These are phyloP conservation scores for Fusarium sp. DNA, from an alignment of 2,329 filamentous ascomycete species.

Conservation along the genomic window DNA sequence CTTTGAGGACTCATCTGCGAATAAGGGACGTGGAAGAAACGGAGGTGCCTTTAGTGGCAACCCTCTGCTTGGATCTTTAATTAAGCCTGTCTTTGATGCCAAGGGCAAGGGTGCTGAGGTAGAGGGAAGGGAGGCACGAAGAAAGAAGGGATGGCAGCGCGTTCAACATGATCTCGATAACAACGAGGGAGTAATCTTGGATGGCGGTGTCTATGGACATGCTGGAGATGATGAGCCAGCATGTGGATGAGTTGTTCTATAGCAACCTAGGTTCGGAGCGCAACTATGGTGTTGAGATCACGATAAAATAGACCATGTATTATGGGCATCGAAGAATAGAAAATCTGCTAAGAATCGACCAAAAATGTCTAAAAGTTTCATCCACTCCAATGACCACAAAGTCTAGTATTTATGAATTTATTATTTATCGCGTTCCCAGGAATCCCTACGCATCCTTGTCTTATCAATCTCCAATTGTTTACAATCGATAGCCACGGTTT, in stretches of 20 bases:
- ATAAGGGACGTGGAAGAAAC: conserved; percentile 48
- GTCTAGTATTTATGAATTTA: no score
- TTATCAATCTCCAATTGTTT: conserved; percentile 5
- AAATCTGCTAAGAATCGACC: neutral
- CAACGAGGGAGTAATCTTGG: conserved; percentile 69
- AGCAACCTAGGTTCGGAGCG: neutral
- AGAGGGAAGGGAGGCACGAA: conserved; percentile 57
- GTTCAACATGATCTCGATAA: conserved; percentile 71
- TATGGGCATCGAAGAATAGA: neutral
- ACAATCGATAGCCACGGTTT: conserved; percentile 6
- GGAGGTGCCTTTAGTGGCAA: conserved; percentile 76
- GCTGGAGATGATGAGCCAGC: conserved; percentile 54
- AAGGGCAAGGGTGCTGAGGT: conserved; percentile 63
- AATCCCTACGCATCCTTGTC: neutral
- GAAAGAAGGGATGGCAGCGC: conserved; percentile 64
- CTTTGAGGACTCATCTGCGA: conserved; percentile 52
- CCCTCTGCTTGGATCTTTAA: conserved; percentile 72
- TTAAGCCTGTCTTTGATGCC: conserved; percentile 70
- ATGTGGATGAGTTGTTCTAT: conserved; percentile 47
- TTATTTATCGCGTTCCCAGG: neutral
- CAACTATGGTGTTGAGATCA: neutral
- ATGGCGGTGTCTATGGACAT: conserved; percentile 65
- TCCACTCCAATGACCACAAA: neutral
- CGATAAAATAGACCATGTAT: neutral
- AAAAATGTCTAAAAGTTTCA: neutral